These are phyloP conservation scores for Hypoxylon lienhwacheense DNA, from an alignment of 495 filamentous ascomycete genomes.

Conservation along the genomic window DNA sequence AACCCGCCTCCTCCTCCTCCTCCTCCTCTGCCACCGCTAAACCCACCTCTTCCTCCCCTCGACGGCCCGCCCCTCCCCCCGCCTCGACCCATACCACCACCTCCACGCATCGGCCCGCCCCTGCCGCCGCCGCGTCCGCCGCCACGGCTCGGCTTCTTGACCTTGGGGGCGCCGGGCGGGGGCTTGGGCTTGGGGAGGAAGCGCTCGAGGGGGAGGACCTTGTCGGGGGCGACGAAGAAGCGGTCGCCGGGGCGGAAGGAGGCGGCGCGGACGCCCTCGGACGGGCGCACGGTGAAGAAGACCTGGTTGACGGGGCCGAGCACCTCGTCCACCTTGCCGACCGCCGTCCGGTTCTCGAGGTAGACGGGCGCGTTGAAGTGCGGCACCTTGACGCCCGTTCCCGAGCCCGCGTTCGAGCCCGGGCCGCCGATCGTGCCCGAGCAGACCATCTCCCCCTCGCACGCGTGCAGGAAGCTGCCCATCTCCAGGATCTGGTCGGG, in stretches of 20 bases:
- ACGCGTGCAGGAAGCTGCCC: slow-evolving; percentile 88
- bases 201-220: slow-evolving; percentile 90
- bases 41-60: slow-evolving; percentile 29
- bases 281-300: slow-evolving; percentile 95
- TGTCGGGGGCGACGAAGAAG: slow-evolving; percentile 93
- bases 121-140: slow-evolving; percentile 40
- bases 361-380: slow-evolving; percentile 99
- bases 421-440: slow-evolving; percentile 85
- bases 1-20: slow-evolving; percentile 37
- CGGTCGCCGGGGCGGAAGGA: slow-evolving; percentile 96
- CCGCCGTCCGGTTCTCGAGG: slow-evolving; percentile 93
- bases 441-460: slow-evolving; percentile 96
- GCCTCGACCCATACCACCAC: slow-evolving; percentile 31
- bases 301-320: slow-evolving; percentile 94
- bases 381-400: slow-evolving; percentile 89
- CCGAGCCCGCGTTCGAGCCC: slow-evolving; percentile 88
- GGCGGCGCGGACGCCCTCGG: slow-evolving; percentile 89
- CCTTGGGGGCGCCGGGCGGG: slow-evolving; percentile 62
- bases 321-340: slow-evolving; percentile 95
- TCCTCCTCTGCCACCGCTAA: slow-evolving; percentile 31
- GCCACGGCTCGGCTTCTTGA: slow-evolving; percentile 59
- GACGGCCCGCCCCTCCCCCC: slow-evolving; percentile 26
- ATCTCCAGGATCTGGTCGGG: slow-evolving; percentile 67
- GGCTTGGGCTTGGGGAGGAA: slow-evolving; percentile 96
- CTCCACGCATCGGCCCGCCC: slow-evolving; percentile 50